A percentile compares a stretch with the other conserved stretches of the same genome.
phyloP scores from a whole-genome alignment of 2,329 filamentous ascomycete species.

The Colletotrichum sp. region DNA sequence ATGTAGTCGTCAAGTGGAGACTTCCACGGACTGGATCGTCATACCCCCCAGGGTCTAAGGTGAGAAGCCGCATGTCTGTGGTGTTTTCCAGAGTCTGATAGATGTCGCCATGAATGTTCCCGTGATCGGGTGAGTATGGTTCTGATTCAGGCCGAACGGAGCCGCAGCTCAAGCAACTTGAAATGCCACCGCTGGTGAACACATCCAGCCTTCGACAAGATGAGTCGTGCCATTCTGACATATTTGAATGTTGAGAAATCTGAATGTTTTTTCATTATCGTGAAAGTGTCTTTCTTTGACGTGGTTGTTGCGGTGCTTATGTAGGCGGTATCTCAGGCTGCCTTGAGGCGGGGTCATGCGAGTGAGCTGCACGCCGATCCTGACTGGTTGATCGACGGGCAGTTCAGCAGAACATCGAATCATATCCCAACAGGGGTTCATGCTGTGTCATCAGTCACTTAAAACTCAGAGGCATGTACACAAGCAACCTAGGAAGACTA shows the following conservation, averaged over 20 bases:
- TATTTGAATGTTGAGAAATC: no score
- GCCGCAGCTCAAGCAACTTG: not conserved
- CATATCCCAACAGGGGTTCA: not conserved
- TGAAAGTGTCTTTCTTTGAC: not conserved
- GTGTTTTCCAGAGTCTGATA: not conserved
- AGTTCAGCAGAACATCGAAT: not conserved
- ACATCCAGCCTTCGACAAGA: not conserved
- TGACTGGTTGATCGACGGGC: not conserved
- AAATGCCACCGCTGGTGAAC: not conserved
- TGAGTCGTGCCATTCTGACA: not conserved
- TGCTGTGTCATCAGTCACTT: not conserved
- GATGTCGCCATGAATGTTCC: not conserved
- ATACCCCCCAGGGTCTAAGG: not conserved
- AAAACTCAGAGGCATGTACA: no score
- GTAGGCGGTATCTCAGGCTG: not conserved
- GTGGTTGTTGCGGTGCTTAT: not conserved
- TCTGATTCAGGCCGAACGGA: not conserved
- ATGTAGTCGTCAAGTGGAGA: not conserved
- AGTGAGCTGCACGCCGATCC: not conserved
- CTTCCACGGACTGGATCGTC: not conserved
- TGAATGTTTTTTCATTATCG: no score
- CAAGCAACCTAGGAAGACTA: no score
- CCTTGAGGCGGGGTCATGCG: not conserved
- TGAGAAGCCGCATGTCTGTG: not conserved
- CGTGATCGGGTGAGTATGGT: accelerated